Evolutionary conservation across 495 filamentous ascomycete genomes (phyloP).

Genomic region (Xylaria palmicola): DNA sequence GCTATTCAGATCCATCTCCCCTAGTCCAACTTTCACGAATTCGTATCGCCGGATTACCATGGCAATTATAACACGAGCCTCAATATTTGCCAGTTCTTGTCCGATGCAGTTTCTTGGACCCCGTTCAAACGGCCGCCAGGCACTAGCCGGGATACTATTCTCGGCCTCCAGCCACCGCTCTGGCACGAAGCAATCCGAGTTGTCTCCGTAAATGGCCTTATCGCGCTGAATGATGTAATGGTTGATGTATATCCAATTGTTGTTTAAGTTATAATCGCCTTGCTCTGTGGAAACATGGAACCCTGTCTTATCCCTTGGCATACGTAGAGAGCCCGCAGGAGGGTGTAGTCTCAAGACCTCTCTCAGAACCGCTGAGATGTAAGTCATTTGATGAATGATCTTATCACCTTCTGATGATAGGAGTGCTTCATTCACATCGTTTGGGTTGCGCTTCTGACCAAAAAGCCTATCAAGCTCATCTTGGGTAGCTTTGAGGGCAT

Average conservation of each 20-base stretch:
- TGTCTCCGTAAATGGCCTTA: conserved; percentile 48
- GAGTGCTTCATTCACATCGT: conserved; percentile 10
- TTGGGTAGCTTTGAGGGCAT: conserved; percentile 27
- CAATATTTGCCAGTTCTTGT: conserved; percentile 51
- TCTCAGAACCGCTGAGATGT: conserved; percentile 42
- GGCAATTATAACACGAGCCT: conserved; percentile 38
- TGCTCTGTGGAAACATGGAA: conserved; percentile 44
- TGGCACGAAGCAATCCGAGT: conserved; percentile 51
- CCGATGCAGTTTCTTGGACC: conserved; percentile 59
- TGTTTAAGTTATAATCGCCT: conserved; percentile 51
- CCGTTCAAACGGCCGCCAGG: conserved; percentile 49
- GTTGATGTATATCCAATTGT: conserved; percentile 46
- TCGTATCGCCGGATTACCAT: conserved; percentile 40
- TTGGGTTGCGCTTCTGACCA: background rate
- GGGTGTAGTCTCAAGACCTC: conserved; percentile 42
- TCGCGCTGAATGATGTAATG: conserved; percentile 51
- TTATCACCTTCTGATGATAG: conserved; percentile 31
- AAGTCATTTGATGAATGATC: conserved; percentile 33
- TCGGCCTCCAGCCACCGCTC: conserved; percentile 53
- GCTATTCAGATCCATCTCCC: conserved; percentile 27
- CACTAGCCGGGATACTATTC: conserved; percentile 1
- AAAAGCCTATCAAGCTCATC: conserved; percentile 37
- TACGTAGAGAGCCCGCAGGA: conserved; percentile 25
- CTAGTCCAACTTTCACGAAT: conserved; percentile 46
- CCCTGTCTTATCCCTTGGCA: conserved; percentile 21